Conservation (phyloP, 768 basidiomycete species). For the Boletus vinaceobasis region DNA sequence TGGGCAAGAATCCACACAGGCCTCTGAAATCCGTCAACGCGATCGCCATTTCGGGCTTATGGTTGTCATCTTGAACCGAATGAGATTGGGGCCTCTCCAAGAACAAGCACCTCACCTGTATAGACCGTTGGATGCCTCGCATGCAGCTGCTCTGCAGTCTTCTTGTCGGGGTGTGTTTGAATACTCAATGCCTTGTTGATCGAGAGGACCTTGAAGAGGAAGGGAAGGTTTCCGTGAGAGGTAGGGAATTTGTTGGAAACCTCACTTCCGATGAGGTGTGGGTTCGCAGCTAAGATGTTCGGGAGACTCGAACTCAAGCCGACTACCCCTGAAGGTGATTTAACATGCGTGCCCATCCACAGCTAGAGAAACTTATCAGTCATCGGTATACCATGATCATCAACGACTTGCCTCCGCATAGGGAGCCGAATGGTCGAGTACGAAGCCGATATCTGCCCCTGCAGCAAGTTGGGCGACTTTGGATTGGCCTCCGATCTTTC, state of each 20-base stretch:
- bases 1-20: slow-evolving; percentile 90
- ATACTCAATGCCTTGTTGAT: slow-evolving; percentile 89
- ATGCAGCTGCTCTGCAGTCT: slow-evolving; percentile 68
- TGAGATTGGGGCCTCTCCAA: slow-evolving; percentile 2
- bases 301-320: slow-evolving; percentile 50
- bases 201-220: slow-evolving; percentile 89
- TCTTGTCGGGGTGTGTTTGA: slow-evolving; percentile 89
- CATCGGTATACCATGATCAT: neutral
- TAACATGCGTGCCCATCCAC: slow-evolving; percentile 99
- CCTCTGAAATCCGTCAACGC: slow-evolving; percentile 89
- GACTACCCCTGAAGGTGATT: slow-evolving; percentile 54
- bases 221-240: slow-evolving; percentile 70
- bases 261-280: slow-evolving; percentile 61
- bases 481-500: slow-evolving; percentile 73
- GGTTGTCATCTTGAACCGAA: slow-evolving; percentile 73
- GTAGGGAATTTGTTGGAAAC: slow-evolving; percentile 57
- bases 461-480: slow-evolving; percentile 86
- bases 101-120: slow-evolving; percentile 59
- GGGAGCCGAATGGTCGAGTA: slow-evolving; percentile 64
- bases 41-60: slow-evolving; percentile 99
- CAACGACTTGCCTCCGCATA: slow-evolving; percentile 82
- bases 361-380: slow-evolving; percentile 47
- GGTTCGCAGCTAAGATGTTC: slow-evolving; percentile 60
- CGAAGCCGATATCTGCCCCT: slow-evolving; percentile 59
- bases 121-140: slow-evolving; percentile 76